Base-by-base conservation (phyloP, 1,139 yeast species). In the Scheffersomyces illinoinensis region DNA sequence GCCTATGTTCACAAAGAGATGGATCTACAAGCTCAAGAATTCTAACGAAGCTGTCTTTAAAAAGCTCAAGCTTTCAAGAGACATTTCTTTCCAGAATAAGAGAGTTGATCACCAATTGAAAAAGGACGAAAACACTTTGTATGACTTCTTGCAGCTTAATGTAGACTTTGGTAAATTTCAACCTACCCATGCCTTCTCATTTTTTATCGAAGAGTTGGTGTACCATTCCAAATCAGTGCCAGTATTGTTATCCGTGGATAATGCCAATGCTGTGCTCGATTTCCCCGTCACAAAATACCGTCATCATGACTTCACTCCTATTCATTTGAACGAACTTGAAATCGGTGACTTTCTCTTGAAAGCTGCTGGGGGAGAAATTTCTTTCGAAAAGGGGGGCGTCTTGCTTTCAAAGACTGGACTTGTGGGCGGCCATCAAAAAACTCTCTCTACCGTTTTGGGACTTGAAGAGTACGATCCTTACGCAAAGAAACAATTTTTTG, bases 1-100 rank as follows among this genome's bases (percentile, higher is more conserved):
- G 73, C 97, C 97, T 58, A 90, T 90, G 96, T 85, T 82, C 67
- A 79, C 90, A 59, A 86, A 86, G 67, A 80, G 83, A 59, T 82
- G 91, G 74, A 72, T 91, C 64, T 77, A 78, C 64, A 86, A 85
- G 72, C 76, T 89, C 58, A 77, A 84, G 57, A 78, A 78, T 55
- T 87, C 87, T 47, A 93, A 91, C 74, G 79, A 76, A 62, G 78
- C 73, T 1, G 68, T 79, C 5, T 81, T 91, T 61, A 69, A 78
- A 54, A 73, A 84, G 51, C 75, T 91, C 63, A 76, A 78, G 54
- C 74, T 90, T 61, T 71, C 86, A 1, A 72, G 81, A 57, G 85
- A 83, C 60, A 66, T 77, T 55, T 64, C 74, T 49, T 78, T 74
- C 66, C 67, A 64, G 26, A 68, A 71, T 65, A 78, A 75, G 64